Conservation (phyloP, 768 basidiomycete genomes). For the Auriscalpium microsporum region DNA sequence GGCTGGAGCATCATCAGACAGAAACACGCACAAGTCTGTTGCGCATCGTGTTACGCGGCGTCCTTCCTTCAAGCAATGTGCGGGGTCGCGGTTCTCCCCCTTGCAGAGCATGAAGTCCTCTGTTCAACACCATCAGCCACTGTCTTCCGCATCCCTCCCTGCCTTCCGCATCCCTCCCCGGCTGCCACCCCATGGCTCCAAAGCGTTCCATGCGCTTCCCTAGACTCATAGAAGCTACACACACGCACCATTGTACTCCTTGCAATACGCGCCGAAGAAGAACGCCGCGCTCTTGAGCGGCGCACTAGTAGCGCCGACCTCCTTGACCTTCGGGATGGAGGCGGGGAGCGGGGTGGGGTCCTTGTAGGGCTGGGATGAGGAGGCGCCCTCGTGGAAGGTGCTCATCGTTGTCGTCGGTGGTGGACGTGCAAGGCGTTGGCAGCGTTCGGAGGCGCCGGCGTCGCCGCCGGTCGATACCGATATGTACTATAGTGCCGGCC, state of each 20-base stretch:
- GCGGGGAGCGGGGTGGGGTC: constrained; percentile 62
- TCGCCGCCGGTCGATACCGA: neutral
- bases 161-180: too few relatives aligned
- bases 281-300: constrained; percentile 95
- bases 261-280: constrained; percentile 94
- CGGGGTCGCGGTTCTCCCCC: constrained; percentile 81
- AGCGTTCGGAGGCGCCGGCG: neutral
- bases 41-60: constrained; percentile 93
- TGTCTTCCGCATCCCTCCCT: too few relatives aligned
- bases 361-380: constrained; percentile 41
- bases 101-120: constrained; percentile 99
- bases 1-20: neutral
- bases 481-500: neutral
- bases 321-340: constrained; percentile 69
- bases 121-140: constrained; percentile 21
- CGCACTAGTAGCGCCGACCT: constrained; percentile 84
- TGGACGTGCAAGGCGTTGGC: neutral
- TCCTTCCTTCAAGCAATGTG: constrained; percentile 92
- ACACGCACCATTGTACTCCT: constrained; percentile 86
- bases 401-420: constrained; percentile 36
- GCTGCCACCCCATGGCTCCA: neutral
- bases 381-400: constrained; percentile 40
- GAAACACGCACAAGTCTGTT: constrained; percentile 70
- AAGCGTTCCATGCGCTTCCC: neutral
- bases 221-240: neutral